Evolutionary conservation across 1,284 basidiomycete species (phyloP), one percentile per base, ranked within the genome.

Genomic region (Lentinula novae-zelandiae): DNA sequence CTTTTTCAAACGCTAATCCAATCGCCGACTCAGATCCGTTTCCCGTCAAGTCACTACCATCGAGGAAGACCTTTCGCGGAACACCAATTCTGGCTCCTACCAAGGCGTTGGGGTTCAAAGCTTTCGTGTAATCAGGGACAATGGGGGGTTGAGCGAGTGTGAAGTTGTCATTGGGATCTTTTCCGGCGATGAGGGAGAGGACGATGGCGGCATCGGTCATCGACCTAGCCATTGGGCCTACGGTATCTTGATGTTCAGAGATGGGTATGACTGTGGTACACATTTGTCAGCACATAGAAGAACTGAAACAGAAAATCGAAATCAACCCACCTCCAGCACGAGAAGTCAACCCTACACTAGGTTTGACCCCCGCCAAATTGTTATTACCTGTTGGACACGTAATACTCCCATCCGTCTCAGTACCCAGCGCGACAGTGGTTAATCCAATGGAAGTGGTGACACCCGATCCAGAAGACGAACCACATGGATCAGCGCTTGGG

Each of bases 331-430:
- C 57, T 53, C 49, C 50, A 13, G 57, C 49, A 20, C 57, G 40
- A 1, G 57, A 58, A 10, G 57, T 58, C 22, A 58, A 44, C 15
- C 57, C 57, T n/a, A 58, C 49, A 27, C 39, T 58, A 3, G 57
- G 57, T 22, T 53, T 58, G 5, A 58, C 44, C 6, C 57, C 57
- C 2, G 44, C 57, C 2, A 58, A 20, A 58, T 58, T 58, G 20
- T 44, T 58, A 9, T 27, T 7, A 8, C 38, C 20, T 5, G 57
- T 22, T 20, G 53, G 61, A 31, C n/a, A 60, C n/a, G 55, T 42
- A 58, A 88, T 87, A 60, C 84, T 86, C 9, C 86, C 85, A 63
- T 85, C 81, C 1, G 87, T 89, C 69, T 90, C 88, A 0, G 81
- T 78, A 0, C 88, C 88, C 0, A 90, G 75, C 0, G 85, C 73